Conservation (phyloP, 495 filamentous ascomycete species). For the Neurospora tetrasperma region DNA sequence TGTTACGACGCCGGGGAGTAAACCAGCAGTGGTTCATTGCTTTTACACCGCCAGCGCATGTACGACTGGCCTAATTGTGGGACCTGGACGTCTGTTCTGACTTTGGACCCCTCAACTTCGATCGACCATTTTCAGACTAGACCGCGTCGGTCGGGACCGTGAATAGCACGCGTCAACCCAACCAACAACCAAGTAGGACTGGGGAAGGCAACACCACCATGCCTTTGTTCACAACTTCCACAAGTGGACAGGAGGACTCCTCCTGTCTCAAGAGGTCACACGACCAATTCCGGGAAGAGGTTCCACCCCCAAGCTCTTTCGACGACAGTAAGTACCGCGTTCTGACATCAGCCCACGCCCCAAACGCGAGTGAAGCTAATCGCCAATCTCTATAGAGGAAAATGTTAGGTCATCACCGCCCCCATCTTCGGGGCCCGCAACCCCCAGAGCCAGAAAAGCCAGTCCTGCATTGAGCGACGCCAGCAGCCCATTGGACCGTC, state of each 20-base stretch:
- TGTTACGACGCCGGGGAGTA: not conserved
- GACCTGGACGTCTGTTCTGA: not conserved
- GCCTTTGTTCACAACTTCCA: conserved; percentile 29
- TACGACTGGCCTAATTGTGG: not conserved
- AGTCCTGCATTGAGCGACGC: conserved; percentile 25
- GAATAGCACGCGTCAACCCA: not conserved
- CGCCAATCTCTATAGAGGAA: conserved; percentile 11
- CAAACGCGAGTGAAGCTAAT: not conserved
- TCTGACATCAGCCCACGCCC: not conserved
- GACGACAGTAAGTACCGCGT: conserved; percentile 9
- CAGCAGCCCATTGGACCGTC: conserved; percentile 20
- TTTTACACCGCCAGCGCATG: not conserved
- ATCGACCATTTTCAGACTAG: not conserved
- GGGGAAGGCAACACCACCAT: conserved; percentile 11
- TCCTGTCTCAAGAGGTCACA: conserved; percentile 25
- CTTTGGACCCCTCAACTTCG: not conserved
- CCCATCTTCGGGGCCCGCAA: not conserved
- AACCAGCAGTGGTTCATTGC: not conserved
- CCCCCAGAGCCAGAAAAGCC: conserved; percentile 17
- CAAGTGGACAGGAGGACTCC: conserved; percentile 26
- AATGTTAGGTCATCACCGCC: conserved; percentile 6
- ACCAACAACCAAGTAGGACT: not conserved
- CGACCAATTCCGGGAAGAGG: conserved; percentile 22
- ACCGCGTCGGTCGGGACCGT: not conserved
- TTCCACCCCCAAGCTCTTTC: conserved; percentile 4